Evolutionary conservation across 768 basidiomycete species (phyloP).

Genomic region (Porpolomopsis calyptriformis): DNA sequence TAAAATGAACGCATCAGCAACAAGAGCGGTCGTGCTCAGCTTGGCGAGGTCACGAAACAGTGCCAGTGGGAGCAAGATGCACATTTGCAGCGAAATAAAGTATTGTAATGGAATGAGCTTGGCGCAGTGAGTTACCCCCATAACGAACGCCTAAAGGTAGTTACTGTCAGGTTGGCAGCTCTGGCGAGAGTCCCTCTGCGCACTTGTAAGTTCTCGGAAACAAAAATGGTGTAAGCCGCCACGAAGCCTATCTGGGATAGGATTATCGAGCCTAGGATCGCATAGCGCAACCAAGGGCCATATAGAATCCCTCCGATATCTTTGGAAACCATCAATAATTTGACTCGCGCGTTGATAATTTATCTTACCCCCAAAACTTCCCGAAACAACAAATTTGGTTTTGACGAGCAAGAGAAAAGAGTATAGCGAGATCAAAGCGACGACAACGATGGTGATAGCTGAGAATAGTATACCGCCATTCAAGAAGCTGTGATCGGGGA

Average conservation of each 20-base stretch:
- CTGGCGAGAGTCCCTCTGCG: background rate
- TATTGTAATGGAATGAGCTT: slow-evolving; percentile 57
- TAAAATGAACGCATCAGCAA: slow-evolving; percentile 93
- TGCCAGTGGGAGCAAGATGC: slow-evolving; percentile 83
- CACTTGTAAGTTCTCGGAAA: slow-evolving; percentile 76
- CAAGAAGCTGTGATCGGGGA: slow-evolving; percentile 54
- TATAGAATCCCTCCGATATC: slow-evolving; percentile 92
- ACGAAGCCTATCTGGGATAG: slow-evolving; percentile 88
- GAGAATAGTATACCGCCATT: slow-evolving; percentile 96
- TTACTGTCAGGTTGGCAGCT: slow-evolving; percentile 1
- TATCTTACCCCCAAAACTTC: slow-evolving; percentile 82
- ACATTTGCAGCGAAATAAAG: slow-evolving; percentile 74
- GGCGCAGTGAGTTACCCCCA: slow-evolving; percentile 68
- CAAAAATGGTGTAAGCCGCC: slow-evolving; percentile 89
- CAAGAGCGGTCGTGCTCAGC: slow-evolving; percentile 79
- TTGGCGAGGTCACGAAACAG: slow-evolving; percentile 92
- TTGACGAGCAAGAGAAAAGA: slow-evolving; percentile 87
- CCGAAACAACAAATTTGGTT: slow-evolving; percentile 80
- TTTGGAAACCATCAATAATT: slow-evolving; percentile 18
- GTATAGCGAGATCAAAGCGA: slow-evolving; percentile 81
- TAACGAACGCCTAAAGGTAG: slow-evolving; percentile 59
- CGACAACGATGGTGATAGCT: slow-evolving; percentile 57
- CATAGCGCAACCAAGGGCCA: slow-evolving; percentile 85
- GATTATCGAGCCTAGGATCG: slow-evolving; percentile 79
- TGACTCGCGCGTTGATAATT: background rate